Evolutionary conservation across 805 yeast species (phyloP).

Genomic region (Blastobotrys terrestris): DNA sequence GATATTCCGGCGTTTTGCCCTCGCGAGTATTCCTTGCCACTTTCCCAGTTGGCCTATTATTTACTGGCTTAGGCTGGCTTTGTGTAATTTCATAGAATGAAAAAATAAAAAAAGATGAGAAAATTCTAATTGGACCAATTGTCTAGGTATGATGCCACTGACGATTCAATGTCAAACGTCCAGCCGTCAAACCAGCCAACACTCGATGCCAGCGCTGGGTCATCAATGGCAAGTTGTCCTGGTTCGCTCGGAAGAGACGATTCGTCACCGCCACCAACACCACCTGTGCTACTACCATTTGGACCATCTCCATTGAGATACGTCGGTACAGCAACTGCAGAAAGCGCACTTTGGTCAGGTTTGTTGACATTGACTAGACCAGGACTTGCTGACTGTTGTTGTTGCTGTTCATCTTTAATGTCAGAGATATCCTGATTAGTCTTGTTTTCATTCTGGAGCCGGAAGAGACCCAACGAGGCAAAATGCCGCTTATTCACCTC

Average conservation of each 20-base stretch:
- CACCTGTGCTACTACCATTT: background rate
- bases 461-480: slow-evolving; percentile 41
- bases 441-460: slow-evolving; percentile 15
- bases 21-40: slow-evolving; percentile 56
- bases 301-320: too few species aligned
- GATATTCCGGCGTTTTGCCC: slow-evolving; percentile 56
- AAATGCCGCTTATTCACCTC: slow-evolving; percentile 45
- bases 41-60: slow-evolving; percentile 60
- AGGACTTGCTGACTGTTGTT: slow-evolving; percentile 1
- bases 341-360: background rate
- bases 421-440: background rate
- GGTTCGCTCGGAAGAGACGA: too few species aligned
- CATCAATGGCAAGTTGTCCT: background rate
- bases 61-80: slow-evolving; percentile 58
- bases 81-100: slow-evolving; percentile 45
- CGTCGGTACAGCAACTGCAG: too few species aligned
- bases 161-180: slow-evolving; percentile 4
- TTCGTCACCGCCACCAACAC: too few species aligned
- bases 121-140: background rate
- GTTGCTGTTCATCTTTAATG: background rate
- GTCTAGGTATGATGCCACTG: slow-evolving; percentile 4
- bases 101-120: too few species aligned
- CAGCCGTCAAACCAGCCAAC: slow-evolving; percentile 8
- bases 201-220: background rate
- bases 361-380: background rate